A percentile compares a stretch with the other conserved stretches of the same genome.
phyloP scores from a whole-genome alignment of 2,329 filamentous ascomycete genomes.

The Botrytis sinoallii region DNA sequence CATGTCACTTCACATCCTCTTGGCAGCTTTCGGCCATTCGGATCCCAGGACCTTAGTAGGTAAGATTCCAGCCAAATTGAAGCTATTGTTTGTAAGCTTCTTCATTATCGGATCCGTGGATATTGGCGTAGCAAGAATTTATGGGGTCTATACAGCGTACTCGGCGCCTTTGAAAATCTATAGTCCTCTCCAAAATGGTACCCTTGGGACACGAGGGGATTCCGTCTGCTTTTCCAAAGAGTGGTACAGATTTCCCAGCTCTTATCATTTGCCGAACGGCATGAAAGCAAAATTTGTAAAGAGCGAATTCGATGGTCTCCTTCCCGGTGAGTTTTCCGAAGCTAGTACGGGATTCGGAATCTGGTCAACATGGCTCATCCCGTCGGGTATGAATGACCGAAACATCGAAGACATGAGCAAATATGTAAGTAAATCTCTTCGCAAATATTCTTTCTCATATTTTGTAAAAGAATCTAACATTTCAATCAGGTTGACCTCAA shows the following conservation, averaged over 20 bases:
- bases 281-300: constrained; percentile 87
- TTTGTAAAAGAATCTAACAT: background rate
- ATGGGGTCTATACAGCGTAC: constrained; percentile 78
- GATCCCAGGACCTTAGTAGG: constrained; percentile 65
- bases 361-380: constrained; percentile 75
- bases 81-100: constrained; percentile 59
- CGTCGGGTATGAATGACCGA: constrained; percentile 84
- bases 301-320: constrained; percentile 82
- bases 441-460: background rate
- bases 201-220: constrained; percentile 58
- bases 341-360: constrained; percentile 63
- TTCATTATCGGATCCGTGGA: constrained; percentile 63
- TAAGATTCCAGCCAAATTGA: constrained; percentile 72
- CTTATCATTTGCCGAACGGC: constrained; percentile 81
- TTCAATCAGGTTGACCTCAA: constrained; percentile 57
- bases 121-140: constrained; percentile 66
- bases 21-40: constrained; percentile 70
- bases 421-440: constrained; percentile 57
- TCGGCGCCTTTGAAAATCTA: constrained; percentile 75
- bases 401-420: constrained; percentile 85
- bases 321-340: constrained; percentile 88
- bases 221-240: constrained; percentile 90
- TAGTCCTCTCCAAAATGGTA: constrained; percentile 55
- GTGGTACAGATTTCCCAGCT: constrained; percentile 96
- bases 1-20: constrained; percentile 74